Percentiles rank a stretch among this genome's conserved stretches.
Conservation (phyloP, 2,329 filamentous ascomycete species). For the Pestalotiopsis sp. region DNA sequence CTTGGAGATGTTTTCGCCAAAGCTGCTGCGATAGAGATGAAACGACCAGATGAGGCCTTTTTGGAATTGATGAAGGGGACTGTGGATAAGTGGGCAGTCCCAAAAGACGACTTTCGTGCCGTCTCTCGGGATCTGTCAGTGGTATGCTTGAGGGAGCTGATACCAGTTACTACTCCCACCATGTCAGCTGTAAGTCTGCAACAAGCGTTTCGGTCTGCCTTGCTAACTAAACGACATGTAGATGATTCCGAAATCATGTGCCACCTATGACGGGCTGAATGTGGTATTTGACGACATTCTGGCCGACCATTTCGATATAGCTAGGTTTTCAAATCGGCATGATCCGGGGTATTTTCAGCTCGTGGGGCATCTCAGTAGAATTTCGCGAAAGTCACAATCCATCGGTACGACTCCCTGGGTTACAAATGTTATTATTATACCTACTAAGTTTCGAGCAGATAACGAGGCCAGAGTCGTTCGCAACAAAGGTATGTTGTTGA, state of each 20-base stretch:
- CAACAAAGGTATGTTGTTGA: conserved; percentile 7
- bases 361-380: conserved; percentile 8
- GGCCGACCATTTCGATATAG: conserved; percentile 11
- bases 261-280: conserved; percentile 14
- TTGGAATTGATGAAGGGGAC: conserved; percentile 6
- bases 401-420: not conserved
- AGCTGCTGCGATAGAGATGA: conserved; percentile 4
- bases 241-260: conserved; percentile 3
- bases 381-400: conserved; percentile 1
- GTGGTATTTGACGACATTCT: conserved; percentile 14
- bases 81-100: conserved; percentile 10
- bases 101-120: conserved; percentile 11
- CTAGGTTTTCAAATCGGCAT: conserved; percentile 10
- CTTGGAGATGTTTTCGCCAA: conserved; percentile 11
- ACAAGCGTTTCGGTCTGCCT: not conserved
- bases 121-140: conserved; percentile 13
- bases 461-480: conserved; percentile 5
- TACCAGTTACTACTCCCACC: not conserved
- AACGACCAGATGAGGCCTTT: conserved; percentile 1
- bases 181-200: not conserved
- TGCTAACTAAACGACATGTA: not conserved
- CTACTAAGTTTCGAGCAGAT: not conserved
- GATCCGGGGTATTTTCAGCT: conserved; percentile 15
- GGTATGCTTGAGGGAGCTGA: conserved; percentile 11
- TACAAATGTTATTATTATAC: not conserved